phyloP scores from a whole-genome alignment of 2,329 filamentous ascomycete species.

The Calonectria hawksworthii region DNA sequence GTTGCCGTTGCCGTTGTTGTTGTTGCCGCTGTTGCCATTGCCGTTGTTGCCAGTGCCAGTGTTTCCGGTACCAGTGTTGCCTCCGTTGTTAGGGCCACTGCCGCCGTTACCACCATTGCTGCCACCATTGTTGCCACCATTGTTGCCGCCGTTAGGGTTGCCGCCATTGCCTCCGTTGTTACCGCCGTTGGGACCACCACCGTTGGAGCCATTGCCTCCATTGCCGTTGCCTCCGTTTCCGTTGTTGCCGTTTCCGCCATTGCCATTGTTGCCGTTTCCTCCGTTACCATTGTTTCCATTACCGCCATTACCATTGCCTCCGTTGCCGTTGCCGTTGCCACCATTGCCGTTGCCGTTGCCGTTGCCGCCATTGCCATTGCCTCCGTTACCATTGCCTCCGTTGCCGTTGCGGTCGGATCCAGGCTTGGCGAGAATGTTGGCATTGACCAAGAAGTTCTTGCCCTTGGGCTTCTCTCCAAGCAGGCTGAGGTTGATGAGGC shows the following conservation, averaged over 20 bases:
- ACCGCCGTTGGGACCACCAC: background rate
- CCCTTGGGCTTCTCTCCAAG: slow-evolving; percentile 18
- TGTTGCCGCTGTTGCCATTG: background rate
- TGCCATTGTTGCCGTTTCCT: slow-evolving; percentile 20
- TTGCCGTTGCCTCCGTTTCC: background rate
- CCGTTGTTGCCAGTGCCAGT: background rate
- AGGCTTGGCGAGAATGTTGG: slow-evolving; percentile 5
- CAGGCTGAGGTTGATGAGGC: slow-evolving; percentile 16
- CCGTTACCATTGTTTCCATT: slow-evolving; percentile 18
- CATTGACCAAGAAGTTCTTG: slow-evolving; percentile 22
- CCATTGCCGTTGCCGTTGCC: background rate
- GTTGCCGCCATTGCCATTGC: background rate
- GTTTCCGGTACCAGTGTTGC: background rate
- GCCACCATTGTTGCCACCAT: background rate
- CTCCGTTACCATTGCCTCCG: background rate
- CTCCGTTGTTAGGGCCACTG: background rate
- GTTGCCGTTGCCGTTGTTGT: background rate
- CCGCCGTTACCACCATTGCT: background rate
- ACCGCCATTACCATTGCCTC: slow-evolving; percentile 14
- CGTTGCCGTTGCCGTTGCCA: background rate
- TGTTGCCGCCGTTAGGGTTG: background rate
- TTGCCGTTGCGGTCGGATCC: background rate
- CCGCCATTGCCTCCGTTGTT: background rate
- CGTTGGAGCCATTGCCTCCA: background rate
- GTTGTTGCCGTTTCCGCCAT: slow-evolving; percentile 16